A percentile compares a stretch with the other conserved stretches of the same genome.
Conservation (phyloP, 257 asterid species). For the Solanum corneliomulleri region DNA sequence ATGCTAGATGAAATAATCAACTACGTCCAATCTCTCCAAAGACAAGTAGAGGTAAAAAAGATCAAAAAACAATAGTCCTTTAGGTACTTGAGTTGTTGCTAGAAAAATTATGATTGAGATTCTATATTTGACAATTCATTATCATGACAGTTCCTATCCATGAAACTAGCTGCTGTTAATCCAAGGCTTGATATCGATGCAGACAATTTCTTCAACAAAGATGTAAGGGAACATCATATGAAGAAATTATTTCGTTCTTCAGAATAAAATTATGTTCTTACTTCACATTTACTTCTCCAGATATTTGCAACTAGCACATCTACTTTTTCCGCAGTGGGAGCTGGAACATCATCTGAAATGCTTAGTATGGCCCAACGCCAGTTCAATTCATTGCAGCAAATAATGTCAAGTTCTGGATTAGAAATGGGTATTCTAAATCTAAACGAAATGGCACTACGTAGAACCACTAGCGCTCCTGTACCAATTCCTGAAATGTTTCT, state of each 20-base stretch:
- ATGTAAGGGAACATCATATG: conserved; percentile 29
- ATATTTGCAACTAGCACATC: conserved; percentile 26
- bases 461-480: conserved; percentile 49
- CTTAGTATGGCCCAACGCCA: conserved; percentile 24
- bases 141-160: conserved; percentile 66
- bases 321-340: conserved; percentile 16
- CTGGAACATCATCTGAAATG: conserved; percentile 30
- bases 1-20: conserved; percentile 93
- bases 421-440: conserved; percentile 31
- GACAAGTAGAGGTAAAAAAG: conserved; percentile 81
- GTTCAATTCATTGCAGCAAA: conserved; percentile 33
- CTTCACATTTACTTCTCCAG: conserved; percentile 14
- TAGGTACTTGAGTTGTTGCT: not conserved
- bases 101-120: not conserved
- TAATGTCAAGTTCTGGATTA: conserved; percentile 19
- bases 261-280: not conserved
- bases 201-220: conserved; percentile 39
- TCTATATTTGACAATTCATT: not conserved
- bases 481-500: conserved; percentile 34
- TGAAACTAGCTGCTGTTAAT: conserved; percentile 74
- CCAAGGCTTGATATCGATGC: conserved; percentile 56
- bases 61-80: not conserved
- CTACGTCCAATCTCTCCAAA: conserved; percentile 89
- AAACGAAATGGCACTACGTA: conserved; percentile 33
- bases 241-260: not conserved